phyloP scores from a whole-genome alignment of 495 filamentous ascomycete species.

The Neurospora sp. region DNA sequence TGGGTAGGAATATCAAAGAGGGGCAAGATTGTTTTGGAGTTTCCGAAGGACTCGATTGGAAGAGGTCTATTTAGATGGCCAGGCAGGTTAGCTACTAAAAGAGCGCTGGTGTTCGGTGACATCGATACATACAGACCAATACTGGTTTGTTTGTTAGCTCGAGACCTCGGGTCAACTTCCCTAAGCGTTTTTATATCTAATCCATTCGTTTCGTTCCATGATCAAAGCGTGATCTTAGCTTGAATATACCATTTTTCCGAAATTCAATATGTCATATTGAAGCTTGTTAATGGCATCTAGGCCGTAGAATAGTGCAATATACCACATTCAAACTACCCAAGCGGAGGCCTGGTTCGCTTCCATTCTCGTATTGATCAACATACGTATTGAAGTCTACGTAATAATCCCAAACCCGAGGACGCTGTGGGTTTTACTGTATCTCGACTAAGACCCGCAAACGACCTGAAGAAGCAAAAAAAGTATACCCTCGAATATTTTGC shows the following conservation, averaged over 20 bases:
- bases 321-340: not conserved
- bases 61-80: not conserved
- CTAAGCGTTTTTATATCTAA: too few relatives aligned
- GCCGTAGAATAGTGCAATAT: not conserved
- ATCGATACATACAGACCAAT: not conserved
- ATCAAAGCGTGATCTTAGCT: too few relatives aligned
- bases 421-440: not conserved
- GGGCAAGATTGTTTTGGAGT: not conserved
- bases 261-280: too few relatives aligned
- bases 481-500: conserved; percentile 1
- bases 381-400: not conserved
- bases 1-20: not conserved
- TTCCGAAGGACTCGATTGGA: not conserved
- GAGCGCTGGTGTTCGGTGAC: not conserved
- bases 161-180: too few relatives aligned
- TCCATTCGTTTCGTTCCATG: too few relatives aligned
- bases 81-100: not conserved
- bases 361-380: not conserved
- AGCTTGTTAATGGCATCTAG: not conserved
- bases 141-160: too few relatives aligned
- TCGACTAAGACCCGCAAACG: not conserved
- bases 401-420: not conserved
- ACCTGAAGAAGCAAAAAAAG: not conserved
- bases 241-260: too few relatives aligned
- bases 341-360: not conserved